These are phyloP conservation scores for Claviceps sp. DNA, from an alignment of 2,329 filamentous ascomycete genomes.

Conservation along the genomic window DNA sequence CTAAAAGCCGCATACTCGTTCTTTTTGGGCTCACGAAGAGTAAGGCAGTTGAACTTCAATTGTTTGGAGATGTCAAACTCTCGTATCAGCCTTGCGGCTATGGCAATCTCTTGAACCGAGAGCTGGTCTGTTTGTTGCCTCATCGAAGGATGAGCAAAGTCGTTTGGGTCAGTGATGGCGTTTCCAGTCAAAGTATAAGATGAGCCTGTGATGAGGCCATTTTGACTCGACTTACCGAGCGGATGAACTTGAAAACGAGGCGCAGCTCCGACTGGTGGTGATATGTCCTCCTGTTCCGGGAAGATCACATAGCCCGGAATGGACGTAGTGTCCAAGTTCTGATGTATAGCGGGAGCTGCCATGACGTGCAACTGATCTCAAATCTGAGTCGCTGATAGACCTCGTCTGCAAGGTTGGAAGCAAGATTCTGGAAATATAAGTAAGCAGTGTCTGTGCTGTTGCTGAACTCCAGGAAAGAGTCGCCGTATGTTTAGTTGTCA, in stretches of 20 bases:
- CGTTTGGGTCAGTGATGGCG: neutral
- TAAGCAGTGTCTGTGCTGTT: neutral
- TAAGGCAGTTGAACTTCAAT: slow-evolving; percentile 47
- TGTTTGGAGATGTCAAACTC: slow-evolving; percentile 19
- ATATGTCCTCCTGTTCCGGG: slow-evolving; percentile 27
- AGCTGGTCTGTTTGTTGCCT: slow-evolving; percentile 29
- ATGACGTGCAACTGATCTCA: slow-evolving; percentile 4
- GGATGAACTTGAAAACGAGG: slow-evolving; percentile 20
- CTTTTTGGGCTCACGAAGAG: slow-evolving; percentile 52
- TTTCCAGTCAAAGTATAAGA: neutral
- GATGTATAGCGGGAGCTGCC: slow-evolving; percentile 10
- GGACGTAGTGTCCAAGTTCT: slow-evolving; percentile 23
- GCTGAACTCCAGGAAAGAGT: neutral
- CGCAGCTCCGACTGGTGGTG: slow-evolving; percentile 20
- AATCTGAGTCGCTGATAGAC: neutral
- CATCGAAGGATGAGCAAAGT: neutral
- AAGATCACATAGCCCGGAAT: slow-evolving; percentile 33
- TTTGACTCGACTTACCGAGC: slow-evolving; percentile 15
- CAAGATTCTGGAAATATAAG: neutral
- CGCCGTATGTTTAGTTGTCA: neutral
- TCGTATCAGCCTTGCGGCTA: slow-evolving; percentile 34
- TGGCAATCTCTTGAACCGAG: slow-evolving; percentile 38
- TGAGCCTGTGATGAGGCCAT: too few species aligned
- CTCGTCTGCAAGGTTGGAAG: neutral
- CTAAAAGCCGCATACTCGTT: slow-evolving; percentile 48